A percentile compares a stretch with the other conserved stretches of the same genome.
Conservation (phyloP, 2,329 filamentous ascomycete species). For the Sarocladiaceae sp. region DNA sequence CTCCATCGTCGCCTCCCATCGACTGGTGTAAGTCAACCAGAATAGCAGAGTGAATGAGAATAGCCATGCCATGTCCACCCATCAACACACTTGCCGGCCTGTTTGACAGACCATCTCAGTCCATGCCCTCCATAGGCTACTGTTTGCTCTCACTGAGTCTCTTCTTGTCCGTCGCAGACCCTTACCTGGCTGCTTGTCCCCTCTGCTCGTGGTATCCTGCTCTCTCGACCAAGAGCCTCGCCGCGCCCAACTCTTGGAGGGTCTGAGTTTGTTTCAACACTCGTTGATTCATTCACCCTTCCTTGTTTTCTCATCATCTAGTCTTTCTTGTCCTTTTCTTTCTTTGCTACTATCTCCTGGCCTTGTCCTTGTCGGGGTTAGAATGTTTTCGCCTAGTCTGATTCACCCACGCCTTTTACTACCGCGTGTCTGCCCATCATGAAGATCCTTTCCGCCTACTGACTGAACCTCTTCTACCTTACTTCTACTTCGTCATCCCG, state of each 20-base stretch:
- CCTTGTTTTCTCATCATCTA: neutral
- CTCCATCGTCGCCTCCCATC: too few species aligned
- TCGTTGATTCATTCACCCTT: constrained; percentile 1
- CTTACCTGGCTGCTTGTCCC: neutral
- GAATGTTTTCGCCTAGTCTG: too few species aligned
- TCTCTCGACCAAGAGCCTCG: neutral
- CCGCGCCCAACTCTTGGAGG: neutral
- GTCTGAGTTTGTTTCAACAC: neutral
- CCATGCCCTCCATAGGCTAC: neutral
- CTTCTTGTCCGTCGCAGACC: neutral
- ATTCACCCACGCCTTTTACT: constrained; percentile 2
- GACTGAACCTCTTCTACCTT: neutral
- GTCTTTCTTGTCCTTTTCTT: neutral
- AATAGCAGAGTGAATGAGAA: neutral
- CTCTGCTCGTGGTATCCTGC: neutral
- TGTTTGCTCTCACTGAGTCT: constrained; percentile 6
- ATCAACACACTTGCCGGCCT: neutral
- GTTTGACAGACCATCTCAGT: neutral
- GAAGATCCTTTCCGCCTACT: neutral
- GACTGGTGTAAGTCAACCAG: neutral
- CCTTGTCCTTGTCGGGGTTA: too few species aligned
- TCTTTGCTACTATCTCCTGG: too few species aligned
- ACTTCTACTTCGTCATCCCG: constrained; percentile 7
- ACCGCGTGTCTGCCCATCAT: neutral
- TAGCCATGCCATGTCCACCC: neutral